A percentile compares a stretch with the other conserved stretches of the same genome.
These are phyloP conservation scores for Hypomyces perniciosus DNA, from an alignment of 2,329 filamentous ascomycete genomes.

Conservation along the genomic window DNA sequence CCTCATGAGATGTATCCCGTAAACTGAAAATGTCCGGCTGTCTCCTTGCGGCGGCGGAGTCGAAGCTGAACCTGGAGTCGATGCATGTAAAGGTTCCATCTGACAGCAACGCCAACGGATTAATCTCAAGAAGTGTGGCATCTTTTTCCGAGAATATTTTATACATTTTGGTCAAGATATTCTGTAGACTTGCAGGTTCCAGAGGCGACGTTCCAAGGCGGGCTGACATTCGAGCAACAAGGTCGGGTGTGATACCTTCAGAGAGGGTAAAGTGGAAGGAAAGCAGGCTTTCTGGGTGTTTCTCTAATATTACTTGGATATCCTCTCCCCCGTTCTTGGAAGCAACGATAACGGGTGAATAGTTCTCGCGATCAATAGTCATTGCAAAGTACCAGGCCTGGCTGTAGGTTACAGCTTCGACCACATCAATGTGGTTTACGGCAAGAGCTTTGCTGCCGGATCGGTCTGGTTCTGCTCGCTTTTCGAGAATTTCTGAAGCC, in stretches of 20 bases:
- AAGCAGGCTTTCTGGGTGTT: constrained; percentile 1
- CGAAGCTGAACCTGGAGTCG: constrained; percentile 40
- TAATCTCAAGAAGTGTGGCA: constrained; percentile 40
- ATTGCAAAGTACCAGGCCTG: constrained; percentile 37
- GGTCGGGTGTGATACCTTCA: constrained; percentile 20
- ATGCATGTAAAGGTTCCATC: constrained; percentile 26
- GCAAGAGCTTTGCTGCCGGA: neutral
- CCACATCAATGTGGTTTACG: constrained; percentile 31
- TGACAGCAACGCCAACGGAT: constrained; percentile 26
- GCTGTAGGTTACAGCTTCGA: constrained; percentile 24
- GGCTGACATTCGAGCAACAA: constrained; percentile 16
- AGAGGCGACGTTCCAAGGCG: neutral
- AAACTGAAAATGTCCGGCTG: constrained; percentile 34
- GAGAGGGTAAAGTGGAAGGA: constrained; percentile 22
- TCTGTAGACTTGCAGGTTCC: constrained; percentile 14
- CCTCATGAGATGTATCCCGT: constrained; percentile 29
- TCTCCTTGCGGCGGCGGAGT: constrained; percentile 40
- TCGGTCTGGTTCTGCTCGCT: constrained; percentile 1
- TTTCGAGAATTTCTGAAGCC: constrained; percentile 18
- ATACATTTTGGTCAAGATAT: constrained; percentile 20
- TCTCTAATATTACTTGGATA: constrained; percentile 16
- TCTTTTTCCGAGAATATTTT: constrained; percentile 40
- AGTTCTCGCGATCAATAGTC: constrained; percentile 37
- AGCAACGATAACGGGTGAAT: constrained; percentile 31
- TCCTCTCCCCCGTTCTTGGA: constrained; percentile 20